phyloP scores from a whole-genome alignment of 208 protist genomes.

The Leishmania turanica region DNA sequence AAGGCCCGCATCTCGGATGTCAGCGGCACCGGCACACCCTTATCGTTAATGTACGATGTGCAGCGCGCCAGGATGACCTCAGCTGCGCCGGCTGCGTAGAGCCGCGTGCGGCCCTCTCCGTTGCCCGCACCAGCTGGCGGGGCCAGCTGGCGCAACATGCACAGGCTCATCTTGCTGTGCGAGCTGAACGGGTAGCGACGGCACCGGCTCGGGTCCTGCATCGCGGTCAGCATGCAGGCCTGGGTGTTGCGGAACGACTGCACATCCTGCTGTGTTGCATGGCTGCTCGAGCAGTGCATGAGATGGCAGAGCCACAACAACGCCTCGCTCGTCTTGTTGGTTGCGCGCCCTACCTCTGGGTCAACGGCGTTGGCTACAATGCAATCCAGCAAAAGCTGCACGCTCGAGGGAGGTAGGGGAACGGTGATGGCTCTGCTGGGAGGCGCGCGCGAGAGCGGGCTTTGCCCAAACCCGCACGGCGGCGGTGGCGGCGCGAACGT shows the following conservation, averaged over 20 bases:
- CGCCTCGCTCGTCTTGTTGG: conserved; percentile 77
- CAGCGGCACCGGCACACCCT: conserved; percentile 42
- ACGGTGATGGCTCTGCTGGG: conserved; percentile 13
- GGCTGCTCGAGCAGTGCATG: conserved; percentile 8
- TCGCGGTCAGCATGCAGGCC: conserved; percentile 28
- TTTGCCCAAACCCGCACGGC: conserved; percentile 4
- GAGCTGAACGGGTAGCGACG: conserved; percentile 77
- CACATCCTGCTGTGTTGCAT: conserved; percentile 9
- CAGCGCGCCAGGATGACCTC: conserved; percentile 67
- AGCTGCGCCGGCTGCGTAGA: conserved; percentile 69
- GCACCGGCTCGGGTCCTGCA: conserved; percentile 53
- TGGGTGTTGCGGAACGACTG: conserved; percentile 28
- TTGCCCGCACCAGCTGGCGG: not conserved
- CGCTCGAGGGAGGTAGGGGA: conserved; percentile 25
- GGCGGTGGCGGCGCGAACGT: not conserved
- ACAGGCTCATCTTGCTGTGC: conserved; percentile 66
- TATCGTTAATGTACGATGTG: conserved; percentile 36
- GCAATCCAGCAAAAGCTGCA: conserved; percentile 63
- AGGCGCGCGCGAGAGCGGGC: not conserved
- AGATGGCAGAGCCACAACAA: conserved; percentile 48
- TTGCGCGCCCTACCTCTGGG: conserved; percentile 51
- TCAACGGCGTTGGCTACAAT: conserved; percentile 64
- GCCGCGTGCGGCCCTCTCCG: conserved; percentile 26
- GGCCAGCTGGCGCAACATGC: conserved; percentile 39
- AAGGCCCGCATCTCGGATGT: conserved; percentile 36